phyloP scores from a whole-genome alignment of 306 rosid genomes.

The Prunus mongolica region DNA sequence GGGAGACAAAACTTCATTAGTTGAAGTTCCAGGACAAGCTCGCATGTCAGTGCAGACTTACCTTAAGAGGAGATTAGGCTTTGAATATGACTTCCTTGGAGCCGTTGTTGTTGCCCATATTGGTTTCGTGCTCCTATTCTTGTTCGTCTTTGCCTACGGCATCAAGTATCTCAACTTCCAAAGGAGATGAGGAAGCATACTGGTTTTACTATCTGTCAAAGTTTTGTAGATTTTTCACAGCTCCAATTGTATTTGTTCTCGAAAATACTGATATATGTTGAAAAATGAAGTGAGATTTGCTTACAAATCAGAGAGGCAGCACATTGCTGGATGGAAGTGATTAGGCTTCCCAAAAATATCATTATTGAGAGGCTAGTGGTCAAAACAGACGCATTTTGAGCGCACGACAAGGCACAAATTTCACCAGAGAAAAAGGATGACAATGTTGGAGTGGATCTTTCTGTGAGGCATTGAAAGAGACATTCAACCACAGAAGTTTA shows the following conservation, averaged over 20 bases:
- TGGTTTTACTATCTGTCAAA: too few species aligned
- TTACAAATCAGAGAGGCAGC: background rate
- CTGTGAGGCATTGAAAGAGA: too few species aligned
- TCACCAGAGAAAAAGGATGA: too few species aligned
- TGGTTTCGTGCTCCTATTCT: conserved; percentile 33
- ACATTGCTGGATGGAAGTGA: background rate
- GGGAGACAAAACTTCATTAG: conserved; percentile 29
- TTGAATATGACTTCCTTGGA: conserved; percentile 43
- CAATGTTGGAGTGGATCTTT: too few species aligned
- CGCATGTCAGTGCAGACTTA: conserved; percentile 27
- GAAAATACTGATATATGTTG: too few species aligned
- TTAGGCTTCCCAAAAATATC: too few species aligned
- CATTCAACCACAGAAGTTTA: too few species aligned
- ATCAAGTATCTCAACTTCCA: conserved; percentile 53
- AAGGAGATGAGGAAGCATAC: conserved; percentile 27
- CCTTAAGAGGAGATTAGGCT: conserved; percentile 32
- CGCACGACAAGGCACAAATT: too few species aligned
- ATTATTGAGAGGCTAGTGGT: too few species aligned
- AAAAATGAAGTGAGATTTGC: background rate
- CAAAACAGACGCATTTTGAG: too few species aligned
- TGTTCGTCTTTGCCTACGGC: conserved; percentile 44
- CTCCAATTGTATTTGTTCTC: too few species aligned
- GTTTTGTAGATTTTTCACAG: background rate
- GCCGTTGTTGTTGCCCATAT: conserved; percentile 43
- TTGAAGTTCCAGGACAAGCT: conserved; percentile 36